Base-by-base conservation (phyloP, 2,329 filamentous ascomycete species). In the Penicillium sp. region DNA sequence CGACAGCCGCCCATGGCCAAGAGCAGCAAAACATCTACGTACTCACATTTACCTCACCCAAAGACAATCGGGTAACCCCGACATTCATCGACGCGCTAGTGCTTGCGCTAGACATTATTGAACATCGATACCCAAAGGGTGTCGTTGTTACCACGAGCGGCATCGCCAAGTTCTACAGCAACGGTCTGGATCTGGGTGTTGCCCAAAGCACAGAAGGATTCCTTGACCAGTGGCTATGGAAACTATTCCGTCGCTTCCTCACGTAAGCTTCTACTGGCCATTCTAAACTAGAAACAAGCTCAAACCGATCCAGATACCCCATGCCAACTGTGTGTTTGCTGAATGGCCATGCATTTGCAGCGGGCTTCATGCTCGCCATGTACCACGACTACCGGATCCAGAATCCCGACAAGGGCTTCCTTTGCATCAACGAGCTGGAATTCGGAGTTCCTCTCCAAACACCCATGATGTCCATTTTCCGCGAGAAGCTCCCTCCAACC, bases 321-420 rank as follows among this genome's bases (percentile, higher is more conserved):
- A 89, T 91, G 87, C 88, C 88, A 23, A 93, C 88, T 3, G 71
- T 93, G 43, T 84, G 87, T n/a, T 75, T 90, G 7, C 64, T 92
- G 47, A 89, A 89, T 60, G 88, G 88, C 20, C 89, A 95, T 68
- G 82, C 84, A 47, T 93, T 90, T 67, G 89, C 88, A 5, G 88
- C 82, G 40, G 88, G 87, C n/a, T 75, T 91, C 53, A 91, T 93
- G 84, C 75, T 87, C 8, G 81, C 87, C 50, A 88, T 89, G 80
- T 82, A 87, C 71, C 87, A 91, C 70, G 88, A 92, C 72, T 93
- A 93, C 73, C 81, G 89, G 25, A 77, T 93, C 58, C 87, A 88
- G 74, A 86, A 86, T 63, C 80, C 84, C 0, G 64, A 76, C 1
- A 76, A 79, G 18, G 89, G 88, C n/a, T 91, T 82, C 70, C 68